These are phyloP conservation scores for Colletotrichum limetticola DNA, from an alignment of 2,329 filamentous ascomycete species.

Conservation along the genomic window DNA sequence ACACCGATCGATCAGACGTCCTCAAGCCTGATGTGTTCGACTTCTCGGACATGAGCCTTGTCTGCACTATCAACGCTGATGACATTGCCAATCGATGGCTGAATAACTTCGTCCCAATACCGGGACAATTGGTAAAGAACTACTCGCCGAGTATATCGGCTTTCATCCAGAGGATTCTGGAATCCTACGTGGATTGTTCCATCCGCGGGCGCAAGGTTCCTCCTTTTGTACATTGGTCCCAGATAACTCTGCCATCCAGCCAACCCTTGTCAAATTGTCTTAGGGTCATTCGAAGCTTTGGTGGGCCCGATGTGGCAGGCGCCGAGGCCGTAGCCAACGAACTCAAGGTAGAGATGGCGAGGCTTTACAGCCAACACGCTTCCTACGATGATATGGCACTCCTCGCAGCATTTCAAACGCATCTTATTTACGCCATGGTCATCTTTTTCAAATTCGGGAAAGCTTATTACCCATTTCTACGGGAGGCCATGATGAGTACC, in stretches of 20 bases:
- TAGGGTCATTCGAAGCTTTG: slow-evolving; percentile 52
- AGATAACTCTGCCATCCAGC: slow-evolving; percentile 41
- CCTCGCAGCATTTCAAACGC: slow-evolving; percentile 62
- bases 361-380: slow-evolving; percentile 43
- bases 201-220: slow-evolving; percentile 50
- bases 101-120: slow-evolving; percentile 55
- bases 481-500: slow-evolving; percentile 58
- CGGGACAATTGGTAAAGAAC: slow-evolving; percentile 53
- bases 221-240: slow-evolving; percentile 56
- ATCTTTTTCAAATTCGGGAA: slow-evolving; percentile 53
- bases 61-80: slow-evolving; percentile 58
- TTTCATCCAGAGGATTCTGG: slow-evolving; percentile 55
- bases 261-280: slow-evolving; percentile 53
- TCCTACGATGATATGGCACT: slow-evolving; percentile 42
- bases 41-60: slow-evolving; percentile 49
- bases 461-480: slow-evolving; percentile 44
- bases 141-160: slow-evolving; percentile 50
- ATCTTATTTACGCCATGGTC: slow-evolving; percentile 62
- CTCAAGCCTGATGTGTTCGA: slow-evolving; percentile 37
- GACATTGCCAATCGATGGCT: slow-evolving; percentile 61
- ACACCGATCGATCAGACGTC: not conserved
- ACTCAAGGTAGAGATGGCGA: slow-evolving; percentile 55
- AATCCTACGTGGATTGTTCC: slow-evolving; percentile 52
- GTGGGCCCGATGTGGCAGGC: slow-evolving; percentile 43
- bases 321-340: slow-evolving; percentile 42